phyloP scores from a whole-genome alignment of 768 basidiomycete species.

The Collybia mongolica region DNA sequence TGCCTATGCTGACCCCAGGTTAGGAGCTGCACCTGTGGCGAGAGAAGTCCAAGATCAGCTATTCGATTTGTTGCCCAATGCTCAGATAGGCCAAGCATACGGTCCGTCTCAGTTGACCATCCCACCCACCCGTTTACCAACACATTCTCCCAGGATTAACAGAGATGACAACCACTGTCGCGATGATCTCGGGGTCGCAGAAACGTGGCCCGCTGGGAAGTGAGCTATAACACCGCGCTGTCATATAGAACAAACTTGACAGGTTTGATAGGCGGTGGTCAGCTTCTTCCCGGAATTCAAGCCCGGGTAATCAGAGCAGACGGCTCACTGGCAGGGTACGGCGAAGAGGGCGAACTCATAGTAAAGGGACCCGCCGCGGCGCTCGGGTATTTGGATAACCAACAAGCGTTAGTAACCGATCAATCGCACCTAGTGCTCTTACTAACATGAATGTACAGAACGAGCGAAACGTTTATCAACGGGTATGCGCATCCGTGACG shows the following conservation, averaged over 20 bases:
- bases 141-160: conserved; percentile 52
- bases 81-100: conserved; percentile 58
- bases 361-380: conserved; percentile 54
- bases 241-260: background rate
- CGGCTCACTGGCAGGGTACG: conserved; percentile 50
- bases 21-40: conserved; percentile 57
- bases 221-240: conserved; percentile 7
- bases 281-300: conserved; percentile 53
- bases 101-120: conserved; percentile 26
- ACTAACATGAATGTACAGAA: conserved; percentile 34
- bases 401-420: conserved; percentile 50
- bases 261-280: conserved; percentile 41
- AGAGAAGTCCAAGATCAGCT: conserved; percentile 51
- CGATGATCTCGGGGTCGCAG: conserved; percentile 45
- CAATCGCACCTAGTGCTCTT: background rate
- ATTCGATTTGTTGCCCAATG: conserved; percentile 47
- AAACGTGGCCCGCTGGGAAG: conserved; percentile 55
- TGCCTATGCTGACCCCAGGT: conserved; percentile 13
- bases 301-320: conserved; percentile 57
- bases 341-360: conserved; percentile 62
- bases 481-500: conserved; percentile 38
- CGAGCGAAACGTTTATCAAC: conserved; percentile 65
- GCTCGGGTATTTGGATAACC: conserved; percentile 56
- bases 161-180: conserved; percentile 53
- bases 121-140: background rate